Evolutionary conservation across 371 early-diverging fungal genomes (phyloP).

Genomic region (Choanephora cucurbitarum): DNA sequence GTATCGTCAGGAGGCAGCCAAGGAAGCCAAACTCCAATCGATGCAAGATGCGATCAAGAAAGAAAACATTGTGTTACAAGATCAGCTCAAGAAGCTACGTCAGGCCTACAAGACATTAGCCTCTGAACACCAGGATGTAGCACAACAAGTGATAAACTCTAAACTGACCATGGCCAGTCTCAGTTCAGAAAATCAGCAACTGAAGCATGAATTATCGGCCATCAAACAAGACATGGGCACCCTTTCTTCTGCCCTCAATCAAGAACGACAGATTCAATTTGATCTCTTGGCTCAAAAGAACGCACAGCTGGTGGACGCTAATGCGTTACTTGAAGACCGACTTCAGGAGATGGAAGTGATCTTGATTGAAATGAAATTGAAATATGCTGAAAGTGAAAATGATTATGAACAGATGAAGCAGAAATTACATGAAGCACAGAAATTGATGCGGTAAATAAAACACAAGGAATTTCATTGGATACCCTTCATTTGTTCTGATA

Average conservation of each 20-base stretch:
- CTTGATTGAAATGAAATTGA: conserved; percentile 63
- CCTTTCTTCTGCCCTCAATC: conserved; percentile 46
- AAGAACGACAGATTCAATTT: conserved; percentile 65
- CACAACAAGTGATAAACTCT: conserved; percentile 54
- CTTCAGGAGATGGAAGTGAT: conserved; percentile 46
- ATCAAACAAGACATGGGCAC: conserved; percentile 12
- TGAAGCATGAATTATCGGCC: conserved; percentile 49
- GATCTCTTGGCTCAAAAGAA: conserved; percentile 71
- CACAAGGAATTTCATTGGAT: too few species aligned
- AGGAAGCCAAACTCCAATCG: conserved; percentile 27
- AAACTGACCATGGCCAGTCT: conserved; percentile 58
- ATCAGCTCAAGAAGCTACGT: conserved; percentile 60
- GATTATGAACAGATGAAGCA: conserved; percentile 53
- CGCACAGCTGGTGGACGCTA: conserved; percentile 58
- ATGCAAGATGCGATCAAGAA: conserved; percentile 59
- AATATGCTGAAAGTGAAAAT: conserved; percentile 72
- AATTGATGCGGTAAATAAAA: conserved; percentile 2
- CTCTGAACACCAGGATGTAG: conserved; percentile 68
- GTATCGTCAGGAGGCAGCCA: conserved; percentile 28
- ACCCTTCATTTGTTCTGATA: too few species aligned
- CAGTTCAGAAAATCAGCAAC: conserved; percentile 54
- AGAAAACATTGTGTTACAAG: conserved; percentile 66
- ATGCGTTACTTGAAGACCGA: conserved; percentile 69
- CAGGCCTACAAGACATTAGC: conserved; percentile 64
- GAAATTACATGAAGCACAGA: conserved; percentile 18